Percentiles rank a stretch among this genome's conserved stretches.
These are phyloP conservation scores for Geranium incanum DNA, from an alignment of 441 rosid species.

Conservation along the genomic window DNA sequence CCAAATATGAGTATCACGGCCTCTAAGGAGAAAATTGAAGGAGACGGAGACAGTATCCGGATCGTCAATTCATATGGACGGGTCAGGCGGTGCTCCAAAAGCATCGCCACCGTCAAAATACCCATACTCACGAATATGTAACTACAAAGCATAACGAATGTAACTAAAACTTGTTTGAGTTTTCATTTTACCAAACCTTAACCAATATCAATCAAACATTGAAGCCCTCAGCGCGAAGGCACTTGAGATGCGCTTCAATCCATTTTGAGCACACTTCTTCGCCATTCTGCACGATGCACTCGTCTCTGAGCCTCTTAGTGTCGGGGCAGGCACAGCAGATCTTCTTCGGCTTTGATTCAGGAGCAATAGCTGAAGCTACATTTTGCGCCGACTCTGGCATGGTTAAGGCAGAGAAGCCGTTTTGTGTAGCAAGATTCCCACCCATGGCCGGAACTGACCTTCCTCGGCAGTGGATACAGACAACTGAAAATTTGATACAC, in stretches of 20 bases:
- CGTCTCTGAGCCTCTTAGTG: conserved; percentile 79
- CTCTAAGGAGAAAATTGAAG: too few species aligned
- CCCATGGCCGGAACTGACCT: too few species aligned
- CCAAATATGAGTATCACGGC: too few species aligned
- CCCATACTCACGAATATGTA: too few species aligned
- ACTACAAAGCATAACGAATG: too few species aligned
- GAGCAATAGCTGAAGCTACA: conserved; percentile 26
- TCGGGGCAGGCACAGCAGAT: conserved; percentile 98
- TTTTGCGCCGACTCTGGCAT: conserved; percentile 34
- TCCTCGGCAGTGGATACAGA: too few species aligned
- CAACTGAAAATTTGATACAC: conserved; percentile 8
- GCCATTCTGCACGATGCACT: conserved; percentile 79
- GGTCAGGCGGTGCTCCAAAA: too few species aligned
- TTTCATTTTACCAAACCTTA: conserved; percentile 16
- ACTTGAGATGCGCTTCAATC: conserved; percentile 78
- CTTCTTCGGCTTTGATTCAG: conserved; percentile 69
- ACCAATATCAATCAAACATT: conserved; percentile 57
- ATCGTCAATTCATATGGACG: too few species aligned
- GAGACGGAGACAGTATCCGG: too few species aligned
- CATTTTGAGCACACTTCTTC: conserved; percentile 81
- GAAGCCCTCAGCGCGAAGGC: conserved; percentile 88
- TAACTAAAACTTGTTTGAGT: conserved; percentile 20
- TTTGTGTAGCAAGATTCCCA: conserved; percentile 35
- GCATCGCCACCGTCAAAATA: too few species aligned
- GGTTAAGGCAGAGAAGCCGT: conserved; percentile 34